Conservation (phyloP, 371 early-diverging fungal species). For the Phascolomyces articulosus region DNA sequence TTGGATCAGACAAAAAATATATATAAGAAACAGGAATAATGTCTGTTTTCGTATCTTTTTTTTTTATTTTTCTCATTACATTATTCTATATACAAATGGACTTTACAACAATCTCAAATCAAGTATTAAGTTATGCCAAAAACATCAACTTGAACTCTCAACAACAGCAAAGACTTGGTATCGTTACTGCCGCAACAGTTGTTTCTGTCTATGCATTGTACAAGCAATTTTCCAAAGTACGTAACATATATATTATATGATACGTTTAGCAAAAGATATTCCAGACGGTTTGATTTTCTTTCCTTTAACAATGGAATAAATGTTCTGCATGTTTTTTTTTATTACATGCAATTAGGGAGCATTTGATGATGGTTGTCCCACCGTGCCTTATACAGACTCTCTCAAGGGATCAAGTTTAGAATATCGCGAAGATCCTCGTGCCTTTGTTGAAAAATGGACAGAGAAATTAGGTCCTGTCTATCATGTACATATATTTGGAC, state of each 20-base stretch:
- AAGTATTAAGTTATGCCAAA: neutral
- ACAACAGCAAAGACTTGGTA: neutral
- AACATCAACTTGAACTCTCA: neutral
- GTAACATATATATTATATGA: no score
- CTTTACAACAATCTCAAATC: neutral
- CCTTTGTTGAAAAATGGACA: conserved; percentile 25
- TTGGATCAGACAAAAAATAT: no score
- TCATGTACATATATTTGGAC: conserved; percentile 34
- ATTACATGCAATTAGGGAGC: neutral
- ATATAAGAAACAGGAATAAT: no score
- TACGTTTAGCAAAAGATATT: no score
- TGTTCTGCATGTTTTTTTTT: no score
- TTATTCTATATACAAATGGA: no score
- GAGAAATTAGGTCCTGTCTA: conserved; percentile 29
- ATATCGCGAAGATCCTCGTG: conserved; percentile 21
- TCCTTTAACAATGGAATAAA: neutral
- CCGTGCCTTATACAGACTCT: conserved; percentile 28
- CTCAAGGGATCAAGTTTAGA: conserved; percentile 25
- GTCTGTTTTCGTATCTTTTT: no score
- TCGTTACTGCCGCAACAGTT: neutral
- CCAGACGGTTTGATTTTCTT: neutral
- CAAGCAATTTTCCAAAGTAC: neutral
- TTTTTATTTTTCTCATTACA: no score
- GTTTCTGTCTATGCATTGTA: neutral
- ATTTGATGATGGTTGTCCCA: conserved; percentile 2